Evolutionary conservation across 1,139 yeast genomes (phyloP), one percentile per base, ranked within the genome.

Genomic region (Citeromyces hawaiiensis): DNA sequence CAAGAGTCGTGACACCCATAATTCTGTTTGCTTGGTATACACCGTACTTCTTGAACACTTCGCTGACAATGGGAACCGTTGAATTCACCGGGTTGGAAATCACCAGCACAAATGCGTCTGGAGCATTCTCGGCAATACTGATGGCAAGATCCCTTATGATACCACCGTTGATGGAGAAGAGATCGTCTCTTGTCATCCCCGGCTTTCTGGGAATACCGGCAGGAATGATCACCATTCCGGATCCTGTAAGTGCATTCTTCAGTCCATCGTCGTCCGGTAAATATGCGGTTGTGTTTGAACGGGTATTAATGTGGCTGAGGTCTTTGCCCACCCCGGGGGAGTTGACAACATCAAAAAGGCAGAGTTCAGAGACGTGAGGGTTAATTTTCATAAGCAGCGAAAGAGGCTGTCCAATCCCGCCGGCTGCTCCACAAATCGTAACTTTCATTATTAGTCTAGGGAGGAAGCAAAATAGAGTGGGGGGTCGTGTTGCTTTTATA

Each of bases 141-240:
- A 73, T 75, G 48, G 94, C 88, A 54, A 88, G 68, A 59, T 78
- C 88, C 50, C 82, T 71, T 42, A 88, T 87, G 60, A 88, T 88
- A 39, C 87, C 82, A 38, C 95, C 96, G 58, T 88, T 88, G 67
- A 91, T 83, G 66, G 77, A 77, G 73, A 88, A 86, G 59, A 88
- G 72, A 59, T 88, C 96, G 60, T 88, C 96, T 63, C 97, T 79
- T 48, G 96, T 83, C 97, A 88, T 88, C 51, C 96, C 96, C 43
- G 96, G 96, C 68, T 88, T 88, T 68, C 97, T 78, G 60, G 96
- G 96, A 44, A 88, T 85, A 58, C 97, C 96, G 39, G 96, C 96
- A 47, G 96, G 96, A 58, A 88, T 83, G 44, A 88, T 76, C 47
- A 88, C 83, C 46, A 87, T 70, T 53, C 82, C 83, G 21, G 94